These are phyloP conservation scores for Spiraea crenata DNA, from an alignment of 331 rosid species.

Conservation along the genomic window DNA sequence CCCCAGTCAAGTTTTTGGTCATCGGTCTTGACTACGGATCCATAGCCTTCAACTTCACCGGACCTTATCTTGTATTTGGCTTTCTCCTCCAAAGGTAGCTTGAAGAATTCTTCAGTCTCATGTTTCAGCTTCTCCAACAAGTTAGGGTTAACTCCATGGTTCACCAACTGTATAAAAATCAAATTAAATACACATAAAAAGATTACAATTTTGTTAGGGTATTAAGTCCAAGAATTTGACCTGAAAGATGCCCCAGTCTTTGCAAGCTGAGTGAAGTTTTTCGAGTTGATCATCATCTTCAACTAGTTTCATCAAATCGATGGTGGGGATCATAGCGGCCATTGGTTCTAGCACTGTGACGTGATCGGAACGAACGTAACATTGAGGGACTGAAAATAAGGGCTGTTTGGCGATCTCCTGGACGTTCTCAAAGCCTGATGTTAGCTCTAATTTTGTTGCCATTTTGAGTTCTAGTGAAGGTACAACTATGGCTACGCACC, in stretches of 20 bases:
- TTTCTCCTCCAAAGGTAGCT: conserved; percentile 64
- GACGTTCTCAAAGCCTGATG: conserved; percentile 25
- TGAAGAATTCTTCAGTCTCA: conserved; percentile 59
- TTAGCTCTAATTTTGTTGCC: conserved; percentile 22
- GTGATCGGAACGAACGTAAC: too few relatives aligned
- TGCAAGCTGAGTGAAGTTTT: conserved; percentile 54
- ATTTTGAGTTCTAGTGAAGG: conserved; percentile 15
- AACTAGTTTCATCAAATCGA: conserved; percentile 39
- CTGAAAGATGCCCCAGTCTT: conserved; percentile 85
- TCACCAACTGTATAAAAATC: conserved; percentile 46
- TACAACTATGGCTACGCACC: neutral
- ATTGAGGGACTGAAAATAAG: conserved; percentile 39
- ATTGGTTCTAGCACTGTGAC: too few relatives aligned
- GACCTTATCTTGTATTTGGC: conserved; percentile 42
- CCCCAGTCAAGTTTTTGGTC: conserved; percentile 85
- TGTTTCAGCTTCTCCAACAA: conserved; percentile 43
- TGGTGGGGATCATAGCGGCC: conserved; percentile 31
- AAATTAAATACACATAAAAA: too few relatives aligned
- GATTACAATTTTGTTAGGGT: too few relatives aligned
- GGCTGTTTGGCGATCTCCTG: conserved; percentile 33
- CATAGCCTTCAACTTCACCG: conserved; percentile 80
- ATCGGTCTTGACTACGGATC: conserved; percentile 38
- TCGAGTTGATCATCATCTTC: conserved; percentile 31
- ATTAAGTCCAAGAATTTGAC: conserved; percentile 23
- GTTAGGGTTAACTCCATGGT: conserved; percentile 64